These are phyloP conservation scores for Inga laurina DNA, from an alignment of 306 rosid species.

Conservation along the genomic window DNA sequence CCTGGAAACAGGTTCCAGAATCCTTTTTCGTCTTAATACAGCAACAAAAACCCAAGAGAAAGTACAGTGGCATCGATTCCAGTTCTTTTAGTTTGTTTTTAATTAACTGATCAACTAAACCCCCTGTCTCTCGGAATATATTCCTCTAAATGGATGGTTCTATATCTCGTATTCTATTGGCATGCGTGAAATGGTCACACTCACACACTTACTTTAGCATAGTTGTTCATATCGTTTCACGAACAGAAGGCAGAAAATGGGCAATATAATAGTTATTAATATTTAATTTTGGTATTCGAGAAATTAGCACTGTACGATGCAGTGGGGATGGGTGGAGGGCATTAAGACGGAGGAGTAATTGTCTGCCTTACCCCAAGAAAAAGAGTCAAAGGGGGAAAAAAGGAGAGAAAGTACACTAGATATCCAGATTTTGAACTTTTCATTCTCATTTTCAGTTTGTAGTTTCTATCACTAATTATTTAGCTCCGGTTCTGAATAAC, in stretches of 20 bases:
- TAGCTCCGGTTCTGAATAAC: constrained; percentile 43
- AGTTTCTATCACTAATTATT: constrained; percentile 1
- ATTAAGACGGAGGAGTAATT: background rate
- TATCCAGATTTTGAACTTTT: background rate
- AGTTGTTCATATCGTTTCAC: background rate
- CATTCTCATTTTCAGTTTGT: background rate
- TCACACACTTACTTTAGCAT: background rate
- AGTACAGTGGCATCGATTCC: constrained; percentile 28
- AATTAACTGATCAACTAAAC: constrained; percentile 15
- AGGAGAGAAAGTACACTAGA: constrained; percentile 5
- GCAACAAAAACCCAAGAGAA: background rate
- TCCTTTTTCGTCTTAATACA: background rate
- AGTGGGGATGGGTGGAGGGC: constrained; percentile 1
- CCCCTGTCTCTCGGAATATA: constrained; percentile 1
- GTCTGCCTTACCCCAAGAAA: background rate
- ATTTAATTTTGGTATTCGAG: background rate
- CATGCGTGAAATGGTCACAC: constrained; percentile 4
- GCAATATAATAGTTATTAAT: background rate
- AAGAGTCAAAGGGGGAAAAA: background rate
- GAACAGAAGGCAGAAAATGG: background rate
- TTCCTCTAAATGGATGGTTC: constrained; percentile 29
- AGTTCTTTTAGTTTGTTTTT: constrained; percentile 1
- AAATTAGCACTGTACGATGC: constrained; percentile 31
- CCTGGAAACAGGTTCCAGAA: constrained; percentile 7
- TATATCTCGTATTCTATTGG: background rate